Evolutionary conservation across 306 rosid species (phyloP).

Genomic region (Lagenaria siceraria): DNA sequence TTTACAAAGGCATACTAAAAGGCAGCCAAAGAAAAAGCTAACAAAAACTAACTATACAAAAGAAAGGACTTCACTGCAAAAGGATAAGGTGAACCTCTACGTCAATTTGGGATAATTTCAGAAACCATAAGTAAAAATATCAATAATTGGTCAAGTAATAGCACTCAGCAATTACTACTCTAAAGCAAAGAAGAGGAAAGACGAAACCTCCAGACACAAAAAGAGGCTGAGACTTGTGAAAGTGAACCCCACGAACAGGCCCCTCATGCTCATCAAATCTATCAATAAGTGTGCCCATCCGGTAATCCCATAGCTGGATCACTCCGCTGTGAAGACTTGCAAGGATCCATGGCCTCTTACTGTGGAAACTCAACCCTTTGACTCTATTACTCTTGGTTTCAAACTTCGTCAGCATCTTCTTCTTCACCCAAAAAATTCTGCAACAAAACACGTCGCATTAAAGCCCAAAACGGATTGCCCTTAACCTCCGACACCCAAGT

Average conservation of each 20-base stretch:
- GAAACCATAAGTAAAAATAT: neutral
- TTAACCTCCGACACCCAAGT: neutral
- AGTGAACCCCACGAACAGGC: conserved; percentile 92
- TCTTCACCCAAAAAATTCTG: conserved; percentile 22
- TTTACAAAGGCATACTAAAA: neutral
- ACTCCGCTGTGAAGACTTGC: conserved; percentile 99
- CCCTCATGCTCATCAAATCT: conserved; percentile 93
- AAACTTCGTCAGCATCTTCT: conserved; percentile 85
- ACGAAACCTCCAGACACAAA: conserved; percentile 87
- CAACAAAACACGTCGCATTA: conserved; percentile 11
- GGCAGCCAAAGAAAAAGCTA: neutral
- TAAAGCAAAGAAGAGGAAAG: neutral
- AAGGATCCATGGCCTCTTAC: conserved; percentile 92
- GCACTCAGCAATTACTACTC: neutral
- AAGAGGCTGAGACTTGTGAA: conserved; percentile 87
- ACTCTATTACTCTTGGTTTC: conserved; percentile 96
- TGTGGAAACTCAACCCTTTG: conserved; percentile 92
- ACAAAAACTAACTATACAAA: neutral
- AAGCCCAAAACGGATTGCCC: neutral
- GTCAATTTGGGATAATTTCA: neutral
- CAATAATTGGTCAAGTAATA: neutral
- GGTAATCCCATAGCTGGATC: conserved; percentile 96
- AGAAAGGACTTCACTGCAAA: too few species aligned
- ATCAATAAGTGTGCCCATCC: conserved; percentile 93
- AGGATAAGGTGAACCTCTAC: neutral